Base-by-base conservation (phyloP, 2,329 filamentous ascomycete species). In the Nemania bipapillata region DNA sequence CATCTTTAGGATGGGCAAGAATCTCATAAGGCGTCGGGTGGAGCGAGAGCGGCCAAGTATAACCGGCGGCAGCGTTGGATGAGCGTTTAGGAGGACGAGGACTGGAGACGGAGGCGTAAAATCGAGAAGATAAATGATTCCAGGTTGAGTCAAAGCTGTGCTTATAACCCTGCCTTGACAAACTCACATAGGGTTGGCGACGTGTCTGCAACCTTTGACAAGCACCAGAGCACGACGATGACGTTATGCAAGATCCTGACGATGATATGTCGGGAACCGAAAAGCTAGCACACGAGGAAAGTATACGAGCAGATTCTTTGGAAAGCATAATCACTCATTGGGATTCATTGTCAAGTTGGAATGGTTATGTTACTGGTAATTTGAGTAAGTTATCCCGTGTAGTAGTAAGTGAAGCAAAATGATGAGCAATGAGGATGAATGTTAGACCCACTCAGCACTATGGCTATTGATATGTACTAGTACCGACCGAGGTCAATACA, bases 1-100 rank as follows among this genome's bases (percentile, higher is more conserved):
- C 89, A 65, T 83, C 83, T 73, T 83, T 87, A 35, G 81, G 79
- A 61, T 80, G 75, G 69, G 87, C 84, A 76, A 98, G 90, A 77
- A 99, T 92, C 76, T 98, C 92, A 82, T 99, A 98, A 0, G 96
- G 96, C 0, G 94, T 95, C 0, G 92, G 92, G 47, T 84, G 77
- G 22, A 77, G 69, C 5, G 78, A 77, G 4, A 78, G 77, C 2
- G 87, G 87, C 87, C 87, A 89, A 30, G 58, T 52, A 66, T 74
- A 71, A 3, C 65, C 64, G 5, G 54, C 56, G 24, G 65, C 45
- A 58, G 70, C 65, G 49, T 57, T 35, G 40, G 75, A 71, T 5
- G 77, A 73, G 17, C 62, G 72, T 17, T 68, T 69, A 6, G 64
- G 59, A 1, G 35, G n/a, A 35, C 9, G 30, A 9, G 37, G 57